These are phyloP conservation scores for Globisporangium alternatum DNA, from an alignment of 352 stramenopile species.

Conservation along the genomic window DNA sequence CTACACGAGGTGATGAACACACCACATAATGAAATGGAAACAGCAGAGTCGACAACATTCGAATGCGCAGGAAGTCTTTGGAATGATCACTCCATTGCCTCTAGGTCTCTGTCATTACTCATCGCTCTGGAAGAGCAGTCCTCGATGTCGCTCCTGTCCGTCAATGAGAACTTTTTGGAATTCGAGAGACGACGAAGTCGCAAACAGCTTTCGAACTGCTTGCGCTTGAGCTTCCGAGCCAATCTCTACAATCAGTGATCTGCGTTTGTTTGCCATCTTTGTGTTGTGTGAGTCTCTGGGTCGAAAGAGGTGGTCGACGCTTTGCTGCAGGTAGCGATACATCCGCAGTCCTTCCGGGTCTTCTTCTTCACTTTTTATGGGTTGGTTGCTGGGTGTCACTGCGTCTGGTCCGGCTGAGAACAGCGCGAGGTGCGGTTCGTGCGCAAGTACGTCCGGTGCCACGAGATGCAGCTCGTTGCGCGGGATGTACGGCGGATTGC, in stretches of 20 bases:
- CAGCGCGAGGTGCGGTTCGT: constrained; percentile 70
- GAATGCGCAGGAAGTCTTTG: neutral
- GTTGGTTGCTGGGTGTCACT: neutral
- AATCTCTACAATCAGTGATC: constrained; percentile 47
- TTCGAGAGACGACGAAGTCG: constrained; percentile 3
- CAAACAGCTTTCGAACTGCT: constrained; percentile 44
- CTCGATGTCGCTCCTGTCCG: constrained; percentile 31
- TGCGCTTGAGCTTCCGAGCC: constrained; percentile 51
- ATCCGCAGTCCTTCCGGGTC: constrained; percentile 44
- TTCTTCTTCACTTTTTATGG: neutral
- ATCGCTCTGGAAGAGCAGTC: constrained; percentile 30
- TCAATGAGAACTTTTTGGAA: constrained; percentile 47
- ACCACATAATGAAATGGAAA: constrained; percentile 1
- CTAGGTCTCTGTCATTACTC: neutral
- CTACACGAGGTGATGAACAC: neutral
- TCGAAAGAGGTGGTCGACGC: constrained; percentile 34
- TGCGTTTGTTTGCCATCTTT: neutral
- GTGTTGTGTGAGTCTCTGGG: neutral
- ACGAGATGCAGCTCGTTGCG: constrained; percentile 50
- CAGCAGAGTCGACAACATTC: neutral
- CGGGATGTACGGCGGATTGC: constrained; percentile 77
- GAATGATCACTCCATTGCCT: neutral
- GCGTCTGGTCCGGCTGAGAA: constrained; percentile 50
- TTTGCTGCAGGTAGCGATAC: constrained; percentile 41
- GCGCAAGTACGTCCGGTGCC: constrained; percentile 47